Conservation (phyloP, 2,329 filamentous ascomycete genomes). For the Diaporthe destruens region DNA sequence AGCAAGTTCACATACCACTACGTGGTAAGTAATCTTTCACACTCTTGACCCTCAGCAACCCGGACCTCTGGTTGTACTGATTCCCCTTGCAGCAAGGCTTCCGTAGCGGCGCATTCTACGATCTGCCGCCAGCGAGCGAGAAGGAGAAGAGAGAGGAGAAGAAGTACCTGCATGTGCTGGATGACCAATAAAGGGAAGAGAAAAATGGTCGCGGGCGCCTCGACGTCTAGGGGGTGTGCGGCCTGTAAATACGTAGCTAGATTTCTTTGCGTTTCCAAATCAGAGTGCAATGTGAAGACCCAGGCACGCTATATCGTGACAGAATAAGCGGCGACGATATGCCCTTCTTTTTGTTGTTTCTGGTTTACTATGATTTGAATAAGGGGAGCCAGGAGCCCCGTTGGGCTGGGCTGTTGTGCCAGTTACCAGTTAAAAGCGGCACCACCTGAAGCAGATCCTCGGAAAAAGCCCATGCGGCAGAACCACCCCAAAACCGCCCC, state of each 20-base stretch:
- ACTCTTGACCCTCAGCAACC: neutral
- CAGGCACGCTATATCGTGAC: conserved; percentile 6
- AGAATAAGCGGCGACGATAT: neutral
- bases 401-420: conserved; percentile 3
- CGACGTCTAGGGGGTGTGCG: conserved; percentile 38
- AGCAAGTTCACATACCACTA: conserved; percentile 93
- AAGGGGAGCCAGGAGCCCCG: conserved; percentile 1
- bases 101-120: conserved; percentile 89
- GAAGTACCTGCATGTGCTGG: conserved; percentile 95
- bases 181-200: conserved; percentile 76
- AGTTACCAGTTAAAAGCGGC: conserved; percentile 14
- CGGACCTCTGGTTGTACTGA: conserved; percentile 41
- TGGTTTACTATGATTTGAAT: neutral
- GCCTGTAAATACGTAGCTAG: conserved; percentile 49
- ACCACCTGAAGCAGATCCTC: neutral
- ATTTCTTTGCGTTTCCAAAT: conserved; percentile 45
- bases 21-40: conserved; percentile 74
- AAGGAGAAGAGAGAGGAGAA: conserved; percentile 94
- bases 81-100: conserved; percentile 78
- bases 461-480: neutral
- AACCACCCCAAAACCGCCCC: conserved; percentile 2
- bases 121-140: conserved; percentile 93
- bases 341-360: neutral
- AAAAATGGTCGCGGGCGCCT: conserved; percentile 40
- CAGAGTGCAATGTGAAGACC: conserved; percentile 33